Evolutionary conservation across 371 early-diverging fungal species (phyloP).

Genomic region (Massospora cicadina): DNA sequence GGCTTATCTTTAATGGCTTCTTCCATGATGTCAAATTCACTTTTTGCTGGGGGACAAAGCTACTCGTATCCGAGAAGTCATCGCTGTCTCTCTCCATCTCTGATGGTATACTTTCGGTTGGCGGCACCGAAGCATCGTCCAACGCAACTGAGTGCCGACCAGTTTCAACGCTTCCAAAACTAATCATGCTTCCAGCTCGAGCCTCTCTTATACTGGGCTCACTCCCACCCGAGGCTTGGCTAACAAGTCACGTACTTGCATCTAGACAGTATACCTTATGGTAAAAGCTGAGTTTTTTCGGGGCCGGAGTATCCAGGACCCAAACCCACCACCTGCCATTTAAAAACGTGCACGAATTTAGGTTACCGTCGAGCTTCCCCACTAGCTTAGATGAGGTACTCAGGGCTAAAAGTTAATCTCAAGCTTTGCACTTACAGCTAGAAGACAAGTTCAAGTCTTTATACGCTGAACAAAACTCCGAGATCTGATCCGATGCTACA

Average conservation of each 20-base stretch:
- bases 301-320: slow-evolving; percentile 4
- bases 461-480: slow-evolving; percentile 1
- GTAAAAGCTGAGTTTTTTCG: slow-evolving; percentile 5
- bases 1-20: slow-evolving; percentile 2
- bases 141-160: not conserved
- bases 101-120: not conserved
- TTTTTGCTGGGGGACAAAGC: not conserved
- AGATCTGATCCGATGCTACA: not conserved
- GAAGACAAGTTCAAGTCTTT: not conserved
- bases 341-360: not conserved
- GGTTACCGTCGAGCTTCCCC: not conserved
- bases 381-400: not conserved
- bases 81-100: not conserved
- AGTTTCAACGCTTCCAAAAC: not conserved
- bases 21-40: slow-evolving; percentile 3
- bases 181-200: not conserved
- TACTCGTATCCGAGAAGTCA: not conserved
- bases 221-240: not conserved
- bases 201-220: not conserved
- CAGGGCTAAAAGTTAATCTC: not conserved
- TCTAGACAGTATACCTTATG: not conserved
- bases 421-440: not conserved
- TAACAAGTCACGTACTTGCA: not conserved
- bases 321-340: not conserved
- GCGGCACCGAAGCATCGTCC: slow-evolving; percentile 2